Percentiles rank a stretch among this genome's conserved stretches.
Conservation (phyloP, 2,329 filamentous ascomycete species). For the Penicillium sp. region DNA sequence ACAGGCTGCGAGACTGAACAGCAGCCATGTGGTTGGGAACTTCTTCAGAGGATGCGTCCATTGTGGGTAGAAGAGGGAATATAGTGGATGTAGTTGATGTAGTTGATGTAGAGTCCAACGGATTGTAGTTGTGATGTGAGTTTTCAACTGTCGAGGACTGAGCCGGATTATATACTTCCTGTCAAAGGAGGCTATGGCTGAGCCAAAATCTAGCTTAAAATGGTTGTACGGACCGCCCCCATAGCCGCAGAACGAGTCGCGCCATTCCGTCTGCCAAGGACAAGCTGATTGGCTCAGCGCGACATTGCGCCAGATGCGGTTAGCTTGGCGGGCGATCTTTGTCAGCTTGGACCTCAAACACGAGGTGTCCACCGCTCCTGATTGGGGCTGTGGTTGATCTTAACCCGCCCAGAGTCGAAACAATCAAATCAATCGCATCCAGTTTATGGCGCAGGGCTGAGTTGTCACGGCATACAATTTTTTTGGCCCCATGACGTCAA, state of each 20-base stretch:
- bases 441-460: neutral
- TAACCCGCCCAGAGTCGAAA: neutral
- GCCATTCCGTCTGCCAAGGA: neutral
- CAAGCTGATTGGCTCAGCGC: neutral
- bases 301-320: neutral
- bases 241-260: neutral
- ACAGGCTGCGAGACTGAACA: conserved; percentile 13
- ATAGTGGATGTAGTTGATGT: conserved; percentile 1
- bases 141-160: neutral
- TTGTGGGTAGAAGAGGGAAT: neutral
- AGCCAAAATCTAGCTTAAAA: neutral
- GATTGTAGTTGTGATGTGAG: neutral
- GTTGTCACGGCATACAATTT: neutral
- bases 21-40: neutral
- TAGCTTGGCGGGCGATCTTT: neutral
- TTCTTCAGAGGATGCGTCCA: neutral
- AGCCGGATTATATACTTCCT: neutral
- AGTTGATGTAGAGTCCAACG: neutral
- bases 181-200: neutral
- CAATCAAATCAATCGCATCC: neutral
- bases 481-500: neutral
- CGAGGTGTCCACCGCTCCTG: neutral
- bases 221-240: neutral
- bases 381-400: neutral
- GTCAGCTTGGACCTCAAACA: neutral